Base-by-base conservation (phyloP, 1,284 basidiomycete species). In the Ustilago lituana region DNA sequence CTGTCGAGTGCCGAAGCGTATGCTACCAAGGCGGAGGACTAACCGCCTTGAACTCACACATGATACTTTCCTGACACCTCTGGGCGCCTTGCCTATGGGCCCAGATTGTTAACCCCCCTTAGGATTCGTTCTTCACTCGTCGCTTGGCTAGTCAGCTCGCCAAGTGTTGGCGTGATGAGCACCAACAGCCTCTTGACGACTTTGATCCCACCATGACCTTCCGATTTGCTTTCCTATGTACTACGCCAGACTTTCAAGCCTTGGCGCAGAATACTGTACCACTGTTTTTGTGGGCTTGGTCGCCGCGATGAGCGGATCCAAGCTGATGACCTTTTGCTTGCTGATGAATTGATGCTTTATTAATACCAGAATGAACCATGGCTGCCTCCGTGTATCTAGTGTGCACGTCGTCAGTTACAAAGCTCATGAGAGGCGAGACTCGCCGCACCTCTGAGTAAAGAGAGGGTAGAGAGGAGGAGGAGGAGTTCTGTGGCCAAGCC, bases 1-100 rank as follows among this genome's bases (percentile, higher is more conserved):
- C 48, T 52, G 38, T 66, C 63, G 23, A 60, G 63, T n/a, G 63
- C 63, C 24, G 57, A 66, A 45, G 51, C 56, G 14, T 66, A 66
- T 49, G 56, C 62, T 15, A 37, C 29, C 14, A 56, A 60, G 40
- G 33, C 44, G 14, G 53, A 56, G 48, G 49, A 48, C 36, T 57
- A 20, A 43, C 27, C 39, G 17, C 9, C 29, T 20, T 36, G 11
- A 23, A 12, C 5, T 26, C 17, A 4, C 15, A 3, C 39, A 19
- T 14, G 5, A 17, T 22, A 4, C 8, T 14, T 7, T 20, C 19
- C 36, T 19, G 6, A 19, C 36, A 8, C 8, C 19, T 38, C 11
- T 27, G 39, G 32, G 48, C 48, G 20, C 37, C 29, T 40, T n/a
- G 10, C 32, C n/a, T 19, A 20, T 41, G 39, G 49, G 32, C 39